Base-by-base conservation (phyloP, 1,284 basidiomycete species). In the Apiotrichum sp. region DNA sequence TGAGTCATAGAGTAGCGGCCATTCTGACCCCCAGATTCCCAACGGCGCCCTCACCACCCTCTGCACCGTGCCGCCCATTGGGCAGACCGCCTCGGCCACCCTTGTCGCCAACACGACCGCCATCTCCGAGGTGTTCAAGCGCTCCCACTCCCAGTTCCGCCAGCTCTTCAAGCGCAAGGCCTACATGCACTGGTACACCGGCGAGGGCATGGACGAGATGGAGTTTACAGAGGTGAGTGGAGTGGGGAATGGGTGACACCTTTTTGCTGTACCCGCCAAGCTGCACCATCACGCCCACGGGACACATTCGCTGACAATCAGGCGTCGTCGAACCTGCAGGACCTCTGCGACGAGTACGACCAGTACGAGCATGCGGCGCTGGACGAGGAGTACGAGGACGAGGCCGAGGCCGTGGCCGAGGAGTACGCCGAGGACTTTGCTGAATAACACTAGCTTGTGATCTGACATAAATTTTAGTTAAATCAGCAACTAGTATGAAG, bases 151-250 rank as follows among this genome's bases (percentile, higher is more conserved):
- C n/a, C 81, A 93, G 84, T 93, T 92, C 78, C 62, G 65, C 39
- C 53, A 57, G 77, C 82, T 97, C 64, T 96, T 97, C 88, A 92
- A 93, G 82, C 91, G 90, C 46, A 80, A 82, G 52, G 91, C 92
- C 3, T 95, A 88, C 81, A 77, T 92, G 56, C 90, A 95, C 73
- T 93, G 90, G 71, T 93, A 92, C 76, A 88, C 86, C 16, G 87
- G 84, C 31, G 90, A 93, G 74, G 91, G 91, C 53, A 92, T 92
- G 91, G 89, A 91, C 72, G 75, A 84, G 49, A 87, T 93, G 87
- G 92, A 95, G 76, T 93, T 96, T 76, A 84, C 88, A 1, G 91
- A 95, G 57, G 73, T 72, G 9, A 9, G 44, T 45, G 6, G 36
- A 22, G 22, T 22, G 22, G 22, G 22, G 22, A 22, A 22, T 22